phyloP scores from a whole-genome alignment of 202 grass and related monocot genomes.

The Zizania palustris region DNA sequence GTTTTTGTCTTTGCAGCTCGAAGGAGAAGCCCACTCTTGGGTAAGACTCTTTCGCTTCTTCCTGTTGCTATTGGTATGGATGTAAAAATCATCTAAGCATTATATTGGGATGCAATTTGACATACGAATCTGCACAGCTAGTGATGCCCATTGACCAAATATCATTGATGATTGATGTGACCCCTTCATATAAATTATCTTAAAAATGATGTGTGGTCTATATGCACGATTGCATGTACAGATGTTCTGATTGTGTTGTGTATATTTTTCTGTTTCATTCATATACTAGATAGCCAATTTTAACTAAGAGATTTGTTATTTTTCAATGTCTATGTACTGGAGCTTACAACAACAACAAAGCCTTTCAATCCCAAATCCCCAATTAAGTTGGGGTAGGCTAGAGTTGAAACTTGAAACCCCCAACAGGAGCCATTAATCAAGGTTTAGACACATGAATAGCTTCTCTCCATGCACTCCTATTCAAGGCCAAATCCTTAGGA shows the following conservation, averaged over 20 bases:
- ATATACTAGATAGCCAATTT: neutral
- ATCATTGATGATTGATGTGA: too few species aligned
- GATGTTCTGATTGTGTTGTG: neutral
- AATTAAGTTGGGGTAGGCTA: too few species aligned
- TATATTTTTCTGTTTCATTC: neutral
- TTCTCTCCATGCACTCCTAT: too few species aligned
- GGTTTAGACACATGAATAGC: too few species aligned
- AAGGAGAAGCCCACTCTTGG: constrained; percentile 97
- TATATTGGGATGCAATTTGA: constrained; percentile 1
- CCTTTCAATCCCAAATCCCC: too few species aligned
- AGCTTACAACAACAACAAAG: too few species aligned
- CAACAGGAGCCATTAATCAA: too few species aligned
- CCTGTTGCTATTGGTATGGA: neutral
- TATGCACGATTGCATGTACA: neutral
- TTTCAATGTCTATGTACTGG: neutral
- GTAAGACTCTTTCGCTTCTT: constrained; percentile 46
- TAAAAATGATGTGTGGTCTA: neutral
- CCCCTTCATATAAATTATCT: too few species aligned
- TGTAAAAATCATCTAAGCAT: constrained; percentile 8
- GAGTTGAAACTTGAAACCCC: too few species aligned
- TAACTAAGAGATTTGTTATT: neutral
- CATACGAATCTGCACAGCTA: neutral
- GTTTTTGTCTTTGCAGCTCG: constrained; percentile 60
- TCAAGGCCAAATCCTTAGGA: too few species aligned
- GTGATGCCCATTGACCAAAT: too few species aligned